These are phyloP conservation scores for Albatrellus sp. DNA, from an alignment of 1,284 basidiomycete species.

Conservation along the genomic window DNA sequence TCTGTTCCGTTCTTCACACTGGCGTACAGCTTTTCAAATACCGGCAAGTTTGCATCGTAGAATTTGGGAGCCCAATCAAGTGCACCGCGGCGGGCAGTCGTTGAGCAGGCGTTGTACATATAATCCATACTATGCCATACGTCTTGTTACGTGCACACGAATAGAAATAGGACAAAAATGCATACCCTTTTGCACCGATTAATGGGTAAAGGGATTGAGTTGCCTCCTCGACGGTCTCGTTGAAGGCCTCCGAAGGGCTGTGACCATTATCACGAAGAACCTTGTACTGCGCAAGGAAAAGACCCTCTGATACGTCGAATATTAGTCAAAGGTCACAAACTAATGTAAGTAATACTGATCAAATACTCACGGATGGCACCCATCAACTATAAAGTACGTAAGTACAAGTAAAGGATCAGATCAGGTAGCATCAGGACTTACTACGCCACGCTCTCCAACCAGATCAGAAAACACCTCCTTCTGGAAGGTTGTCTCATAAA, in stretches of 20 bases:
- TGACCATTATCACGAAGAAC: constrained; percentile 98
- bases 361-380: constrained; percentile 80
- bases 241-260: constrained; percentile 97
- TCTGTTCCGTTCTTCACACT: constrained; percentile 92
- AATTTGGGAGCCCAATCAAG: constrained; percentile 99
- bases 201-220: constrained; percentile 97
- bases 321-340: constrained; percentile 7
- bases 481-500: constrained; percentile 98
- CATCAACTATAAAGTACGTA: constrained; percentile 60
- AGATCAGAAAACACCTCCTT: constrained; percentile 99
- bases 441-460: constrained; percentile 99
- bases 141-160: constrained; percentile 1
- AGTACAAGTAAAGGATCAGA: background rate
- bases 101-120: constrained; percentile 99
- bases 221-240: constrained; percentile 99
- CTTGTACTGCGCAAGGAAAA: constrained; percentile 99
- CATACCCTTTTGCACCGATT: constrained; percentile 86
- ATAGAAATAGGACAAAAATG: constrained; percentile 4
- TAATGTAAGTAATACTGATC: too few relatives aligned
- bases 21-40: constrained; percentile 93
- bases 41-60: constrained; percentile 84
- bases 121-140: constrained; percentile 78
- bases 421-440: constrained; percentile 25
- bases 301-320: constrained; percentile 55
- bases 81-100: constrained; percentile 95